phyloP scores from a whole-genome alignment of 192 early-diverging fungal species.

The Backusella australiensis region DNA sequence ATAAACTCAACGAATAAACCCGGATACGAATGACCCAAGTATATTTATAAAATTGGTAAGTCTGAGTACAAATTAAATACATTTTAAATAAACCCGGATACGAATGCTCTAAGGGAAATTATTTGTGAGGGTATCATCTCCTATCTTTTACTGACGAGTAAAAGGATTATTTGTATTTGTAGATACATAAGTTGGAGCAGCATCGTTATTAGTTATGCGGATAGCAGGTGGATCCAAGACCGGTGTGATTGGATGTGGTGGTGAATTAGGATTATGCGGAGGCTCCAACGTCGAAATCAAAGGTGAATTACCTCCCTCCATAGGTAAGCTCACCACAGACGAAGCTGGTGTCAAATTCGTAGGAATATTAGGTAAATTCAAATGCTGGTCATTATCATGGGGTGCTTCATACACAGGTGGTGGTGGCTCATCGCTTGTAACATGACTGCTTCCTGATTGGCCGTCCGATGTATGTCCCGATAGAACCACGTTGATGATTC shows the following conservation, averaged over 20 bases:
- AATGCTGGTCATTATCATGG: neutral
- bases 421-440: neutral
- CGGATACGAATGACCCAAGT: too few species aligned
- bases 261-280: neutral
- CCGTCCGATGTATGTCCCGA: neutral
- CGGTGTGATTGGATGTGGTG: neutral
- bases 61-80: too few species aligned
- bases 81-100: too few species aligned
- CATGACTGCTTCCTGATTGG: neutral
- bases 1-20: too few species aligned
- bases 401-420: constrained; percentile 31
- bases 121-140: neutral
- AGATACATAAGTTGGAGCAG: neutral
- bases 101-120: too few species aligned
- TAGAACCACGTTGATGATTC: constrained; percentile 13
- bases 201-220: neutral
- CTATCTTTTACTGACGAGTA: neutral
- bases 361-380: neutral
- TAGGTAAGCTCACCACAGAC: neutral
- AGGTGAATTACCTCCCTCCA: neutral
- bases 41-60: too few species aligned
- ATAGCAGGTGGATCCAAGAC: neutral
- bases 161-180: neutral
- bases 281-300: neutral
- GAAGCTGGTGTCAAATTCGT: neutral